phyloP scores from a whole-genome alignment of 192 early-diverging fungal genomes.

The Coemansia sp. region DNA sequence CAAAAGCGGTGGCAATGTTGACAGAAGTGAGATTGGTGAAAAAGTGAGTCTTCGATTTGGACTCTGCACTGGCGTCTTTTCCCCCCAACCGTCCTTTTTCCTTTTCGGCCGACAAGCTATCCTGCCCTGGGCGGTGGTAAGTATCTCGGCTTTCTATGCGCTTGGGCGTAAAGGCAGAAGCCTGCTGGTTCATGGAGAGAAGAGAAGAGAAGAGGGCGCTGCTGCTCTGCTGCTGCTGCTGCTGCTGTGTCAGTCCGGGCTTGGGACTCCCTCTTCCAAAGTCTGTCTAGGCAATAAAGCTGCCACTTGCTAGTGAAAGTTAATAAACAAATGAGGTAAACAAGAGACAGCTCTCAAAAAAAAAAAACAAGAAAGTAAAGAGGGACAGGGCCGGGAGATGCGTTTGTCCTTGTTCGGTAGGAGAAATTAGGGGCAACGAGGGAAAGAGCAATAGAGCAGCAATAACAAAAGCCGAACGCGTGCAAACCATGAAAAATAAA shows the following conservation, averaged over 20 bases:
- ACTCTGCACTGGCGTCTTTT: slow-evolving; percentile 1
- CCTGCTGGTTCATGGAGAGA: slow-evolving; percentile 35
- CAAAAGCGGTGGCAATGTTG: slow-evolving; percentile 55
- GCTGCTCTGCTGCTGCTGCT: background rate
- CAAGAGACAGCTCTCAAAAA: too few relatives aligned
- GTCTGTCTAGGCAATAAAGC: background rate
- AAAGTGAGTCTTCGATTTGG: slow-evolving; percentile 11
- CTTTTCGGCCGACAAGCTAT: slow-evolving; percentile 39
- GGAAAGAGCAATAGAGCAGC: background rate
- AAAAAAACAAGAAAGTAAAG: background rate
- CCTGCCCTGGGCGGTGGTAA: slow-evolving; percentile 49
- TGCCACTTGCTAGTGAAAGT: background rate
- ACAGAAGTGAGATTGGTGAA: slow-evolving; percentile 51
- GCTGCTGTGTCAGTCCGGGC: background rate
- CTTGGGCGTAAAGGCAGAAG: slow-evolving; percentile 19
- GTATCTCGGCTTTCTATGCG: slow-evolving; percentile 39
- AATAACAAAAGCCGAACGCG: background rate
- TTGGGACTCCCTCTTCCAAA: background rate
- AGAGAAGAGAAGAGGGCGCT: background rate
- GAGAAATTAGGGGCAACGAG: too few relatives aligned
- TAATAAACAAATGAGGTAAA: background rate
- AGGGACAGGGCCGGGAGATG: too few relatives aligned
- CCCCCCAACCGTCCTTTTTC: slow-evolving; percentile 15
- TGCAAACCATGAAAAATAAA: background rate
- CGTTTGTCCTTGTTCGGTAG: too few relatives aligned